phyloP scores from a whole-genome alignment of 78 protist species.

The Acrasis kona region DNA sequence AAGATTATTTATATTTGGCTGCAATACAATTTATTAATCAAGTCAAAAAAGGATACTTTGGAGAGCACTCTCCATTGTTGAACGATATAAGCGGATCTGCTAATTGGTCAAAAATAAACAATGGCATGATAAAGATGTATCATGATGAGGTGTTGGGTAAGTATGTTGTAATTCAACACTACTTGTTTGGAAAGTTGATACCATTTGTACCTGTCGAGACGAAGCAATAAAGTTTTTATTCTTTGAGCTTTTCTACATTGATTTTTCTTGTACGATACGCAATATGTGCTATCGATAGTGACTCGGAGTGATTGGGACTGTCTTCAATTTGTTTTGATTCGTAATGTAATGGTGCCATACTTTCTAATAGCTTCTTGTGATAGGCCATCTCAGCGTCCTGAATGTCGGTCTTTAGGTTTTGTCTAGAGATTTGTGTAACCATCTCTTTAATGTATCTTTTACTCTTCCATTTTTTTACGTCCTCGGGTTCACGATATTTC shows the following conservation, averaged over 20 bases:
- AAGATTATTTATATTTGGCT: conserved; percentile 7
- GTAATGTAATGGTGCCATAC: too few relatives aligned
- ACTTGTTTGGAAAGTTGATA: conserved; percentile 50
- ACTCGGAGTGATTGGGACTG: too few relatives aligned
- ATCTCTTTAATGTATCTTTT: too few relatives aligned
- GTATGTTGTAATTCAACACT: conserved; percentile 82
- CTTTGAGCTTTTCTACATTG: not conserved
- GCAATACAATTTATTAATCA: conserved; percentile 11
- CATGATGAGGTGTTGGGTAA: conserved; percentile 67
- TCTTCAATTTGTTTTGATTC: too few relatives aligned
- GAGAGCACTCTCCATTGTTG: conserved; percentile 40
- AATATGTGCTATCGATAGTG: too few relatives aligned
- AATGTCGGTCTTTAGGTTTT: too few relatives aligned
- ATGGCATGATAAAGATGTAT: conserved; percentile 72
- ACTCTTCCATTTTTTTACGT: too few relatives aligned
- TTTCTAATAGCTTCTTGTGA: too few relatives aligned
- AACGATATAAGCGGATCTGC: conserved; percentile 1
- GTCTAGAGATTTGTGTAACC: too few relatives aligned
- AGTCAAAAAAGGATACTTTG: conserved; percentile 19
- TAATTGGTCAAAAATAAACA: conserved; percentile 10
- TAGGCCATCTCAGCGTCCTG: too few relatives aligned
- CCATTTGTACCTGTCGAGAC: not conserved
- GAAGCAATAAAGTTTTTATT: not conserved
- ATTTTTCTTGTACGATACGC: too few relatives aligned
- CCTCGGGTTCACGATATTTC: too few relatives aligned